Evolutionary conservation across 306 rosid genomes (phyloP).

Genomic region (Pueraria montana): DNA sequence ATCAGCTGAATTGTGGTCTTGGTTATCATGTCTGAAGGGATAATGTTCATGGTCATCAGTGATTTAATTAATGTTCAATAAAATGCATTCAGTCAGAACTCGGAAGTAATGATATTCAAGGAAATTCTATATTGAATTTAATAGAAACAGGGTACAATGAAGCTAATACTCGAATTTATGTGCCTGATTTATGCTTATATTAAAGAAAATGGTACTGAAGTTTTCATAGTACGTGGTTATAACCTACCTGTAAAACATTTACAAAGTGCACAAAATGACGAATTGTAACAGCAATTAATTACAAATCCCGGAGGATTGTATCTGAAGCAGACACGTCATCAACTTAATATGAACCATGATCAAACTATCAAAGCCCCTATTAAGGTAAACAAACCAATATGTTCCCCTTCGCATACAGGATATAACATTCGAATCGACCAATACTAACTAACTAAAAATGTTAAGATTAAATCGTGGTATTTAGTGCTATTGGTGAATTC

Average conservation of each 20-base stretch:
- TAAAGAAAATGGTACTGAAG: not conserved
- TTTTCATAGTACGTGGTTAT: not conserved
- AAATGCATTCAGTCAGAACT: not conserved
- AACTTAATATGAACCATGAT: too few species aligned
- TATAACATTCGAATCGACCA: too few species aligned
- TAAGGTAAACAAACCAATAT: not conserved
- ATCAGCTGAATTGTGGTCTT: not conserved
- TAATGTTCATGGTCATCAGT: not conserved
- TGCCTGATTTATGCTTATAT: not conserved
- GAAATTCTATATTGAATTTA: not conserved
- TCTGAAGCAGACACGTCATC: too few species aligned
- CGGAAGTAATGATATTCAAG: not conserved
- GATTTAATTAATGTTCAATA: not conserved
- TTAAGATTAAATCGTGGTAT: not conserved
- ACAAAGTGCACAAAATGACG: not conserved
- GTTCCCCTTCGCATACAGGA: too few species aligned
- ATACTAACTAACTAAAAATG: too few species aligned
- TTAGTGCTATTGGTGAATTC: too few species aligned
- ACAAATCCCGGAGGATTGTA: too few species aligned
- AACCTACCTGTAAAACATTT: too few species aligned
- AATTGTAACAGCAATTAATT: too few species aligned
- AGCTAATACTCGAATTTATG: not conserved
- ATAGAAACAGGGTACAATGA: not conserved
- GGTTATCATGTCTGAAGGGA: conserved; percentile 53
- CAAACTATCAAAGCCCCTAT: too few species aligned